These are phyloP conservation scores for Haplosporangium sp. DNA, from an alignment of 371 early-diverging fungal genomes.

Conservation along the genomic window DNA sequence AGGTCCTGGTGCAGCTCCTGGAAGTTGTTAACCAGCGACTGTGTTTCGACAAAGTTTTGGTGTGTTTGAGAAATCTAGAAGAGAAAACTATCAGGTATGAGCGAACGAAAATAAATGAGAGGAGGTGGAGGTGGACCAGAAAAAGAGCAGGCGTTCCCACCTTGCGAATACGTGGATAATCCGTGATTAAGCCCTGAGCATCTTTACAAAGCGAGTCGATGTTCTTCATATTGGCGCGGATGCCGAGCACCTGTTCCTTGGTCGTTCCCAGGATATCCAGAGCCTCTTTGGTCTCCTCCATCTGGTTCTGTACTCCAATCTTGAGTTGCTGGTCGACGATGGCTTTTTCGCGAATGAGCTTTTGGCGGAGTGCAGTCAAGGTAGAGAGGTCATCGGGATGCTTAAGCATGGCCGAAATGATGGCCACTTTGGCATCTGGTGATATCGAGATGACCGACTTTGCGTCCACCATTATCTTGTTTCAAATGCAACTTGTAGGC, in stretches of 20 bases:
- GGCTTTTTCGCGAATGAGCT: slow-evolving; percentile 90
- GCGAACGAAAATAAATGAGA: not conserved
- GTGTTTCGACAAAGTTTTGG: slow-evolving; percentile 91
- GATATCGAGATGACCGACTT: slow-evolving; percentile 49
- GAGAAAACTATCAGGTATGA: not conserved
- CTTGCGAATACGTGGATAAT: slow-evolving; percentile 90
- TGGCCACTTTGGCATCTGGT: slow-evolving; percentile 50
- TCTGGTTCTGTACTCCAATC: slow-evolving; percentile 90
- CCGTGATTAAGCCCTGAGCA: slow-evolving; percentile 84
- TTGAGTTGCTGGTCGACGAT: slow-evolving; percentile 95
- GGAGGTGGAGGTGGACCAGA: not conserved
- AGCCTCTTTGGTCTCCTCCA: slow-evolving; percentile 92
- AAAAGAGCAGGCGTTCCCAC: slow-evolving; percentile 49
- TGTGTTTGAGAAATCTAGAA: slow-evolving; percentile 87
- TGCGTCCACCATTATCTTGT: slow-evolving; percentile 38
- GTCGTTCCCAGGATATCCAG: slow-evolving; percentile 80
- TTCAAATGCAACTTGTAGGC: too few relatives aligned
- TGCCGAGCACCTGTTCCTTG: slow-evolving; percentile 70
- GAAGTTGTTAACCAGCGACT: slow-evolving; percentile 86
- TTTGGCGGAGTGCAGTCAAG: slow-evolving; percentile 79
- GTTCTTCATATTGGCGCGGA: slow-evolving; percentile 78
- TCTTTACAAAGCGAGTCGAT: slow-evolving; percentile 89
- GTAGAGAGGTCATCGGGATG: slow-evolving; percentile 95
- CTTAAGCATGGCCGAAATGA: slow-evolving; percentile 72
- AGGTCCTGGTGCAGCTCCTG: slow-evolving; percentile 87